Percentiles rank a stretch among this genome's conserved stretches.
Evolutionary conservation across 202 grass and related monocot genomes (phyloP).

Genomic region (Miscanthus sacchariflorus): DNA sequence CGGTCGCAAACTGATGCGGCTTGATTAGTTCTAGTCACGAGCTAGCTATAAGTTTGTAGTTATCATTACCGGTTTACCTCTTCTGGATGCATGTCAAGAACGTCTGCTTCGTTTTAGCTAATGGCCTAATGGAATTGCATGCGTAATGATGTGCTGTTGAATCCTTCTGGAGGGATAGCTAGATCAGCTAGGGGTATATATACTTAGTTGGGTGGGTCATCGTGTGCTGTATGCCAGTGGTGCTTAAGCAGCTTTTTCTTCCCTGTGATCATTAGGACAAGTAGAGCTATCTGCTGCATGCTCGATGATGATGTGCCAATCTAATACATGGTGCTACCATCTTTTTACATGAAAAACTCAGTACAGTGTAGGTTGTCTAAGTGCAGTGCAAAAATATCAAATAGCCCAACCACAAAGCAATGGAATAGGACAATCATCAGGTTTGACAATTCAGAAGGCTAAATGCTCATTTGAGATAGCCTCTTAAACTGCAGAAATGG

Average conservation of each 20-base stretch:
- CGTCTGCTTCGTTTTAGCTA: conserved; percentile 48
- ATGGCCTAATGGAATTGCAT: conserved; percentile 26
- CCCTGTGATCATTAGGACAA: conserved; percentile 6
- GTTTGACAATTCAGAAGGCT: background rate
- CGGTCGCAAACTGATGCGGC: conserved; percentile 39
- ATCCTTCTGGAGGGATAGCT: conserved; percentile 45
- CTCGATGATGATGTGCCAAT: conserved; percentile 37
- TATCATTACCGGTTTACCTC: conserved; percentile 37
- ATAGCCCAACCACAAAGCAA: background rate
- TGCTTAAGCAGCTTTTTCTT: conserved; percentile 41
- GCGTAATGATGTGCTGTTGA: conserved; percentile 34
- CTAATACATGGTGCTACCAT: conserved; percentile 33
- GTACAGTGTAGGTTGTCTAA: background rate
- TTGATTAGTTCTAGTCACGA: background rate
- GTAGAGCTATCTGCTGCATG: conserved; percentile 25
- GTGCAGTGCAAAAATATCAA: background rate
- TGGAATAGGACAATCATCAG: background rate
- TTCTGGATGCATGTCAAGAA: conserved; percentile 33
- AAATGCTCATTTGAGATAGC: background rate
- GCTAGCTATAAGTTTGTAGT: conserved; percentile 21
- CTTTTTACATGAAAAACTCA: background rate
- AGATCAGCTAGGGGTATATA: conserved; percentile 59
- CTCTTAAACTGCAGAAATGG: background rate
- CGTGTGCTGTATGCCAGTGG: conserved; percentile 29
- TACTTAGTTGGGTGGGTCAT: conserved; percentile 33